Evolutionary conservation across 2,329 filamentous ascomycete genomes (phyloP).

Genomic region (Eutypa lata): DNA sequence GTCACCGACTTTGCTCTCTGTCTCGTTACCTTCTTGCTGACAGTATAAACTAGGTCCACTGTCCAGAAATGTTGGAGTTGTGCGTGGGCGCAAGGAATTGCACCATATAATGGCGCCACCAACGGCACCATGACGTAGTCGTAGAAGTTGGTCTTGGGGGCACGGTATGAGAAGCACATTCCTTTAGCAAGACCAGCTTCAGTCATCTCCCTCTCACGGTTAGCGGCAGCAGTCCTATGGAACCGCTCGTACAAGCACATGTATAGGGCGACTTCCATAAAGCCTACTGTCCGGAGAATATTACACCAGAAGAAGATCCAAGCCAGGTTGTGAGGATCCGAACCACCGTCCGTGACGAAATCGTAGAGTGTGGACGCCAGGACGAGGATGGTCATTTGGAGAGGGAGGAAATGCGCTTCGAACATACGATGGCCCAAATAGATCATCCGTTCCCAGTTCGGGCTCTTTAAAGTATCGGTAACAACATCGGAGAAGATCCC

Average conservation of each 20-base stretch:
- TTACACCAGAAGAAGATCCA: slow-evolving; percentile 62
- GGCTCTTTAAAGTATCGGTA: slow-evolving; percentile 47
- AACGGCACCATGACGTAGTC: slow-evolving; percentile 66
- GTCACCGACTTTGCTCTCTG: slow-evolving; percentile 44
- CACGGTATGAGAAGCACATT: slow-evolving; percentile 62
- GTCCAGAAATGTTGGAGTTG: slow-evolving; percentile 70
- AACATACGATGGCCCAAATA: slow-evolving; percentile 66
- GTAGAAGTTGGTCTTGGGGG: slow-evolving; percentile 51
- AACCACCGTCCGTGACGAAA: slow-evolving; percentile 47
- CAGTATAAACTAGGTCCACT: slow-evolving; percentile 64
- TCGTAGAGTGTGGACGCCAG: slow-evolving; percentile 60
- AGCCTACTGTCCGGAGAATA: slow-evolving; percentile 56
- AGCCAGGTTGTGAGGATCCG: slow-evolving; percentile 50
- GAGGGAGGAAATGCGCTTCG: slow-evolving; percentile 69
- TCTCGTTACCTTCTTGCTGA: slow-evolving; percentile 65
- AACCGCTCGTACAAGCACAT: slow-evolving; percentile 67
- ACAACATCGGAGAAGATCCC: slow-evolving; percentile 55
- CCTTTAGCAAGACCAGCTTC: slow-evolving; percentile 61
- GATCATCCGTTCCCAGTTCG: slow-evolving; percentile 54
- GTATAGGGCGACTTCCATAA: slow-evolving; percentile 61
- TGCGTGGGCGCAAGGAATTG: slow-evolving; percentile 65
- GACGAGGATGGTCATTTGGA: slow-evolving; percentile 64
- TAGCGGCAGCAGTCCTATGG: slow-evolving; percentile 58
- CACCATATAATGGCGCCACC: slow-evolving; percentile 65
- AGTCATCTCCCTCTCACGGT: slow-evolving; percentile 64